A percentile compares a stretch with the other conserved stretches of the same genome.
These are phyloP conservation scores for Leccinum arenicola DNA, from an alignment of 768 basidiomycete genomes.

Conservation along the genomic window DNA sequence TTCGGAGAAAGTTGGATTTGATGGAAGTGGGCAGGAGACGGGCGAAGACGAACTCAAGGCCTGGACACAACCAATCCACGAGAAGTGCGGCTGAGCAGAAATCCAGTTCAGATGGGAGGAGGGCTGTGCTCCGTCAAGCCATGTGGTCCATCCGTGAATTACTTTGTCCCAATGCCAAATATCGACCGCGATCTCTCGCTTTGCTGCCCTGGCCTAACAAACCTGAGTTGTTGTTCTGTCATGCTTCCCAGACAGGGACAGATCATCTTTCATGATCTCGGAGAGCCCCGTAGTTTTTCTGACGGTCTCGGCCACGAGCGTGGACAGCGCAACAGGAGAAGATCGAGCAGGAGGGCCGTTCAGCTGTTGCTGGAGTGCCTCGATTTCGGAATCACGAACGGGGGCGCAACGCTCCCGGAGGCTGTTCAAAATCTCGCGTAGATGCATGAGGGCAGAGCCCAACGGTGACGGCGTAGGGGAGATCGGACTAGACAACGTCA, in stretches of 20 bases:
- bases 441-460: slow-evolving; percentile 50
- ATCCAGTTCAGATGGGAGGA: slow-evolving; percentile 10
- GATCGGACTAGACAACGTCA: slow-evolving; percentile 53
- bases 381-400: slow-evolving; percentile 53
- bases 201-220: slow-evolving; percentile 50
- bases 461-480: slow-evolving; percentile 70
- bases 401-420: slow-evolving; percentile 68
- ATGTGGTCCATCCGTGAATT: slow-evolving; percentile 21
- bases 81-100: slow-evolving; percentile 17
- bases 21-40: slow-evolving; percentile 31
- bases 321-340: slow-evolving; percentile 38
- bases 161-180: slow-evolving; percentile 43
- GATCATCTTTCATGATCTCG: slow-evolving; percentile 66
- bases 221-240: slow-evolving; percentile 58
- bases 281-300: slow-evolving; percentile 49
- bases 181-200: slow-evolving; percentile 51
- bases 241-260: slow-evolving; percentile 65
- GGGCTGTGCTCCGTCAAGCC: slow-evolving; percentile 13
- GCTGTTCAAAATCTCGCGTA: slow-evolving; percentile 51
- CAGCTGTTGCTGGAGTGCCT: slow-evolving; percentile 39
- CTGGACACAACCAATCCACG: slow-evolving; percentile 48
- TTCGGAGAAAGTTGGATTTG: slow-evolving; percentile 11
- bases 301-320: slow-evolving; percentile 44
- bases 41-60: slow-evolving; percentile 46
- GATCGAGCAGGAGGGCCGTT: slow-evolving; percentile 21